phyloP scores from a whole-genome alignment of 305 asterid species.

The Ajuga reptans region DNA sequence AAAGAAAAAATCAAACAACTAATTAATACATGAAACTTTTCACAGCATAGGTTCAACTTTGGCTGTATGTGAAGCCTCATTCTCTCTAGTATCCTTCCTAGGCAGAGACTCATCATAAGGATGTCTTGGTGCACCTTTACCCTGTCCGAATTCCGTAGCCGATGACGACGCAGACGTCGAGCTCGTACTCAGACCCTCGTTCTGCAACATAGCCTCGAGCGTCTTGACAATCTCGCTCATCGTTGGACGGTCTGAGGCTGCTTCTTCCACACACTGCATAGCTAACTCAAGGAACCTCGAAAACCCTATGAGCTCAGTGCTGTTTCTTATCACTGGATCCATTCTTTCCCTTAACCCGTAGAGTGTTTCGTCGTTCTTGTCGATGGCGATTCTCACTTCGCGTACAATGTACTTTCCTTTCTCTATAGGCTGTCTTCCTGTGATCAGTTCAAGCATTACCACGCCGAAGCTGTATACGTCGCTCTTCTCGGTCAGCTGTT shows the following conservation, averaged over 20 bases:
- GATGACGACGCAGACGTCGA: constrained; percentile 72
- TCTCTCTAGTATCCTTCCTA: constrained; percentile 25
- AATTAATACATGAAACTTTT: not conserved
- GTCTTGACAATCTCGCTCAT: constrained; percentile 78
- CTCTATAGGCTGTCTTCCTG: constrained; percentile 72
- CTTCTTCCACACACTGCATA: constrained; percentile 85
- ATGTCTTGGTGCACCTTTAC: constrained; percentile 34
- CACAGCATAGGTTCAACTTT: constrained; percentile 53
- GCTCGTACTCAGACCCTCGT: constrained; percentile 54
- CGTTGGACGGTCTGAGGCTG: constrained; percentile 84
- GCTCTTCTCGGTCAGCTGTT: constrained; percentile 75
- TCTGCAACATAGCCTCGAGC: constrained; percentile 56
- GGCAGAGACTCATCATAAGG: constrained; percentile 41
- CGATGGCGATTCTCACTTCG: constrained; percentile 46
- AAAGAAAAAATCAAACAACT: not conserved
- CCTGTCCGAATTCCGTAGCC: constrained; percentile 52
- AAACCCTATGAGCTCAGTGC: constrained; percentile 49
- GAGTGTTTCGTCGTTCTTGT: constrained; percentile 46
- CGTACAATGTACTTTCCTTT: constrained; percentile 83
- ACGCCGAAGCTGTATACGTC: constrained; percentile 91
- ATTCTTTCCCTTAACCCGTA: constrained; percentile 46
- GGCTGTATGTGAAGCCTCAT: constrained; percentile 34
- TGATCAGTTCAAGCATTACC: constrained; percentile 81
- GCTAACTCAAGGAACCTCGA: constrained; percentile 61
- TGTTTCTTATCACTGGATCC: constrained; percentile 54